Percentiles rank a stretch among this genome's conserved stretches.
Conservation (phyloP, 1,284 basidiomycete genomes). For the Entoloma clypeatum region DNA sequence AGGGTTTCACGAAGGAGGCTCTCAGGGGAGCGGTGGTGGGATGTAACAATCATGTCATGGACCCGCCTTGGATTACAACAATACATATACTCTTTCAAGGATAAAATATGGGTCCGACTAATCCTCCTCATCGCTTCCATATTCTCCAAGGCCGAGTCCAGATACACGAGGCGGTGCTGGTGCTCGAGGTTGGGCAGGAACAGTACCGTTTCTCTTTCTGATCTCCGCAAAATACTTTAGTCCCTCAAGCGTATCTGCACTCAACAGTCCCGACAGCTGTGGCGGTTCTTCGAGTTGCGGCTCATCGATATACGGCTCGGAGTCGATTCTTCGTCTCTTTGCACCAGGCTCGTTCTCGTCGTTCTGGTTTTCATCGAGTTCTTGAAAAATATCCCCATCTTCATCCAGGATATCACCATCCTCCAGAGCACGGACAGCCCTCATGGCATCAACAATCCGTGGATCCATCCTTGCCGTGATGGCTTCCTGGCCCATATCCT, state of each 20-base stretch:
- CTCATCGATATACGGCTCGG: slow-evolving; percentile 23
- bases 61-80: slow-evolving; percentile 15
- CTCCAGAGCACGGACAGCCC: slow-evolving; percentile 77
- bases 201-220: slow-evolving; percentile 51
- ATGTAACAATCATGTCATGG: slow-evolving; percentile 5
- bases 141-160: slow-evolving; percentile 61
- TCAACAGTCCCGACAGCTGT: slow-evolving; percentile 57
- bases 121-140: slow-evolving; percentile 76
- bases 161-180: slow-evolving; percentile 33
- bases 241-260: slow-evolving; percentile 78
- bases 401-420: slow-evolving; percentile 64
- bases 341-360: slow-evolving; percentile 30
- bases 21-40: slow-evolving; percentile 14
- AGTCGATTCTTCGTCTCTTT: slow-evolving; percentile 39
- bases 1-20: slow-evolving; percentile 20
- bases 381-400: slow-evolving; percentile 36
- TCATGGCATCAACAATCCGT: slow-evolving; percentile 82
- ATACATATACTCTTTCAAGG: slow-evolving; percentile 10
- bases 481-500: slow-evolving; percentile 79
- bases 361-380: slow-evolving; percentile 35
- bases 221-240: slow-evolving; percentile 85
- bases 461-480: slow-evolving; percentile 83
- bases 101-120: slow-evolving; percentile 22
- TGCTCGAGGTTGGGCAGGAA: slow-evolving; percentile 26
- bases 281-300: slow-evolving; percentile 22